Evolutionary conservation across 139 green algal species (phyloP), one percentile per base, ranked within the genome.

Genomic region (Picochlorum sp.): DNA sequence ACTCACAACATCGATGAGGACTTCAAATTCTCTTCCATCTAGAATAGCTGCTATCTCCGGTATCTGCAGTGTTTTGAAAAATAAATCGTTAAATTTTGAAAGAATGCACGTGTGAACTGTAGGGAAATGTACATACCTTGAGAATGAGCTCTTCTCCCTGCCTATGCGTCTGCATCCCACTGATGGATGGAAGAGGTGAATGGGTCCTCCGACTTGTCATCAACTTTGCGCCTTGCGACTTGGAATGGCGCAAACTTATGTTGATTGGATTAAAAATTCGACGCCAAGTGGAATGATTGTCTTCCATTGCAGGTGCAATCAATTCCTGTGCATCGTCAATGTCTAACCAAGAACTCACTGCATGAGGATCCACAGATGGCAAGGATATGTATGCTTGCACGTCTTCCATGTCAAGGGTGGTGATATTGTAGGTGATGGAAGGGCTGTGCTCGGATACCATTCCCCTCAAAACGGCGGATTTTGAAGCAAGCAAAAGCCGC

Each of bases 11-110:
- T 85, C 83, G 20, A 77, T 51, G 28, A 91, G 60, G 26, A 90
- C 66, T 23, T 87, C 70, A 57, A 87, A 91, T 71, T 91, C 82
- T 9, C 67, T 52, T 51, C 62, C 66, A 66, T 91, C 83, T 70
- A 91, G 75, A 9, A 66, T 30, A 16, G 73, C 81, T 15, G 63
- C 47, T 20, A 85, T 78, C 24, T 72, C 68, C 0, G 72, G 76
- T 26, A 82, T 64, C 37, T 69, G 44, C 38, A 77, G 57, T 45
- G 5, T 15, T 21, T 24, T 9, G n/a, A 28, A 31, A 63, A 18
- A 21, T 13, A 38, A 4, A 57, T 8, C 38, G 14, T 9, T 7
- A 21, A 21, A 20, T 54, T 21, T 20, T 2, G 15, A 10, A 54
- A 20, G 4, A 20, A 26, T 18, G 1, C n/a, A 13, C 13, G 2